Percentiles rank a stretch among this genome's conserved stretches.
Evolutionary conservation across 306 rosid species (phyloP).

Genomic region (Phaseolus lunatus): DNA sequence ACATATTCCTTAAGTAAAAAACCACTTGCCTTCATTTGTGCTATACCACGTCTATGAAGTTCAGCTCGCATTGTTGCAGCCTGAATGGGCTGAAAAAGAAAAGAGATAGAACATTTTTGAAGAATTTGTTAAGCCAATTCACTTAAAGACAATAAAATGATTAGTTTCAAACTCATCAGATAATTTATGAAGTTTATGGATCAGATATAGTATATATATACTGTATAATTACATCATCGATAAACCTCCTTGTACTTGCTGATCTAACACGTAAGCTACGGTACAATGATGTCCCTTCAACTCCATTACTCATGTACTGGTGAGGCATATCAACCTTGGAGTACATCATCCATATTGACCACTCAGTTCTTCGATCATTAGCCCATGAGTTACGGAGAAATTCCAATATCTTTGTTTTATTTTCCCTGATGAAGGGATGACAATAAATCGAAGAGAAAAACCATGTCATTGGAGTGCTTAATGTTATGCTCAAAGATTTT

Average conservation of each 20-base stretch:
- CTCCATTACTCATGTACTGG: conserved; percentile 57
- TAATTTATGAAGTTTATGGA: neutral
- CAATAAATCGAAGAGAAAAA: conserved; percentile 39
- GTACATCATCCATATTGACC: conserved; percentile 96
- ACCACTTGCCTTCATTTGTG: conserved; percentile 80
- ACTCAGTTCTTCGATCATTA: conserved; percentile 82
- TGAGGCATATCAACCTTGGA: conserved; percentile 86
- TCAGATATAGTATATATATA: neutral
- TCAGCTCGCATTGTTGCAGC: conserved; percentile 79
- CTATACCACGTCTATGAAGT: conserved; percentile 88
- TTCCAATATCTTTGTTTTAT: conserved; percentile 78
- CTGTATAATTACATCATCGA: conserved; percentile 72
- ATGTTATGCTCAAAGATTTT: conserved; percentile 17
- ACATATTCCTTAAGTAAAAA: conserved; percentile 22
- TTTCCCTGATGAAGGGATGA: conserved; percentile 61
- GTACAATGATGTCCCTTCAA: conserved; percentile 57
- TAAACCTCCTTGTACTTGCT: conserved; percentile 59
- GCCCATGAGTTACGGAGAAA: conserved; percentile 76
- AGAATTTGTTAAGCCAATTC: conserved; percentile 20
- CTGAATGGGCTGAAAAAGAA: conserved; percentile 74
- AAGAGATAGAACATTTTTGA: conserved; percentile 22
- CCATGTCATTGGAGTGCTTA: conserved; percentile 20
- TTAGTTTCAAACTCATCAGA: neutral
- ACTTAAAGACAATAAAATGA: conserved; percentile 26
- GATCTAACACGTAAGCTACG: conserved; percentile 64